Conservation (phyloP, 352 stramenopile genomes). For the Thraustotheca clavata region DNA sequence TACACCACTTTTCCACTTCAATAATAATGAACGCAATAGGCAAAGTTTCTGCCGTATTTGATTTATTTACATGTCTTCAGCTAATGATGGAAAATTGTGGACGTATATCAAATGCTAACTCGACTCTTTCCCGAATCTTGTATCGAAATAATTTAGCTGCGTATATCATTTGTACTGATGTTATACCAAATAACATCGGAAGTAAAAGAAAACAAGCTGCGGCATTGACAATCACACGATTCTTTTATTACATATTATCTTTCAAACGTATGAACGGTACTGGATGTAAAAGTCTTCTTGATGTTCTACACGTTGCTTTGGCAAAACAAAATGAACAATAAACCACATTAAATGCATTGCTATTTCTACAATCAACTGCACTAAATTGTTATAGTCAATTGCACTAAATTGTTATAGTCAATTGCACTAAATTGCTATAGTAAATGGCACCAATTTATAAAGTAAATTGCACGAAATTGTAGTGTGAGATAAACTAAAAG, state of each 20-base stretch:
- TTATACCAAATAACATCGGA: background rate
- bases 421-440: too few relatives aligned
- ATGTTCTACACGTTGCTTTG: background rate
- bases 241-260: constrained; percentile 18
- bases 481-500: too few relatives aligned
- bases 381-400: too few relatives aligned
- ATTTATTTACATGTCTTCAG: constrained; percentile 3
- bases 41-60: background rate
- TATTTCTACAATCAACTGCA: too few relatives aligned
- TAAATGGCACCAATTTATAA: too few relatives aligned
- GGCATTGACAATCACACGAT: constrained; percentile 16
- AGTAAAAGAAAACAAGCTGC: background rate
- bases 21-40: background rate
- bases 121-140: background rate
- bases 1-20: too few relatives aligned
- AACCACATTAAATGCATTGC: too few relatives aligned
- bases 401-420: too few relatives aligned
- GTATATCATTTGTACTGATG: constrained; percentile 10
- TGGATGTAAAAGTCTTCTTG: background rate
- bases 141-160: constrained; percentile 2
- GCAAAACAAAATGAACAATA: background rate
- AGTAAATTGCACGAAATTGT: too few relatives aligned
- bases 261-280: background rate
- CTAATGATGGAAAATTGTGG: constrained; percentile 9
- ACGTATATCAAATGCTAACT: background rate